Conservation (phyloP, 306 rosid genomes). For the Purshia tridentata region DNA sequence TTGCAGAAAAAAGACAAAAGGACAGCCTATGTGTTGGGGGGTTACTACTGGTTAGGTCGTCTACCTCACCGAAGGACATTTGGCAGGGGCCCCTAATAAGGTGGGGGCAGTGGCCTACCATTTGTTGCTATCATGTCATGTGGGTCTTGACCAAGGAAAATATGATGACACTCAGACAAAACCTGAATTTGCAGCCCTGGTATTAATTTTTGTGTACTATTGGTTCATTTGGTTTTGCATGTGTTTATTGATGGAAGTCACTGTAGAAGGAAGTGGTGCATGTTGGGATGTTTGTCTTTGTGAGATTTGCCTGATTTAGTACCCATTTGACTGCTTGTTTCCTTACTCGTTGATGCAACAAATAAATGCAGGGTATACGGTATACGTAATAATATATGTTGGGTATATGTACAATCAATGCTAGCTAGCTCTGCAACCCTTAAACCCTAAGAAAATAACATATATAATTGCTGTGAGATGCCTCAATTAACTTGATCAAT, state of each 20-base stretch:
- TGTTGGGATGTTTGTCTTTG: conserved; percentile 4
- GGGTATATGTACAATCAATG: too few species aligned
- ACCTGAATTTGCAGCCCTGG: background rate
- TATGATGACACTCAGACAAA: background rate
- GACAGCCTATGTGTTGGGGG: background rate
- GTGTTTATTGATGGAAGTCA: background rate
- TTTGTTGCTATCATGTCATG: conserved; percentile 4
- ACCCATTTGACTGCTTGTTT: background rate
- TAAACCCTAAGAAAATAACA: background rate
- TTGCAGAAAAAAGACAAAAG: background rate
- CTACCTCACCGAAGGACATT: background rate
- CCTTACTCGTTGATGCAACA: background rate
- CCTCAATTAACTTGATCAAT: background rate
- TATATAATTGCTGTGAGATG: background rate
- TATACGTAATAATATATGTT: too few species aligned
- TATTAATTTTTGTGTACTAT: background rate
- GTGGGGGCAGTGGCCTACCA: background rate
- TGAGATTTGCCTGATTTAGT: background rate
- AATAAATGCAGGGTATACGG: background rate
- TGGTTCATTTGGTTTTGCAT: conserved; percentile 1
- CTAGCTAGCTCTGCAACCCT: background rate
- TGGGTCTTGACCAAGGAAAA: conserved; percentile 8
- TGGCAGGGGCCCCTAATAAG: background rate
- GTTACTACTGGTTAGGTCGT: background rate
- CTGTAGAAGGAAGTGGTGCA: background rate